phyloP scores from a whole-genome alignment of 176 grass and related monocot genomes.

The Miscanthus lutarioriparius region DNA sequence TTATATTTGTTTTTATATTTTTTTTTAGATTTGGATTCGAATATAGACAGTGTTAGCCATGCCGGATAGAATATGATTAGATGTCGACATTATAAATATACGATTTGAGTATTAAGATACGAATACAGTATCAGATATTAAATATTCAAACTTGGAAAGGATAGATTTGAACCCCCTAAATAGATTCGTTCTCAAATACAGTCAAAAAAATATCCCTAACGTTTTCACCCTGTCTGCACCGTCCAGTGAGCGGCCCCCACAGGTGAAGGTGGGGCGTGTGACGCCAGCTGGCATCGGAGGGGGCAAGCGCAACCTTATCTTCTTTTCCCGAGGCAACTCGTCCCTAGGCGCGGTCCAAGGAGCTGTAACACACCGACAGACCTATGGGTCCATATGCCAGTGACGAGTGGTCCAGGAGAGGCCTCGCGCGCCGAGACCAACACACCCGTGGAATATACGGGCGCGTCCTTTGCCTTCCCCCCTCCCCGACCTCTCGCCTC shows the following conservation, averaged over 20 bases:
- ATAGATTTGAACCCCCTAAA: too few relatives aligned
- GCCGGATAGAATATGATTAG: too few relatives aligned
- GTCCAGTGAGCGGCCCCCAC: constrained; percentile 17
- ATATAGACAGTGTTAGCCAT: too few relatives aligned
- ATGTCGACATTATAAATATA: too few relatives aligned
- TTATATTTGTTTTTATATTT: too few relatives aligned
- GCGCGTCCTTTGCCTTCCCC: constrained; percentile 25
- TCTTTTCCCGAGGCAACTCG: constrained; percentile 5
- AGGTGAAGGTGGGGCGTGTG: constrained; percentile 57
- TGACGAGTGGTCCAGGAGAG: background rate
- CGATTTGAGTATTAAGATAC: too few relatives aligned
- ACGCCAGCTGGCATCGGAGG: constrained; percentile 70
- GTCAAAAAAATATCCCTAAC: too few relatives aligned
- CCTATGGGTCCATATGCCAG: background rate
- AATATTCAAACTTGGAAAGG: too few relatives aligned
- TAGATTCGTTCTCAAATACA: too few relatives aligned
- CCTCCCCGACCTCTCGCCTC: background rate
- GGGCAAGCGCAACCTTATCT: constrained; percentile 57
- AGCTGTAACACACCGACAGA: background rate
- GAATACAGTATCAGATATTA: too few relatives aligned
- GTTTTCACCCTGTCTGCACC: too few relatives aligned
- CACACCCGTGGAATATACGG: constrained; percentile 42
- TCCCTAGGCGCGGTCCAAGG: background rate
- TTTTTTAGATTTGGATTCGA: too few relatives aligned
- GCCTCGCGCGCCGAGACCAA: background rate